Evolutionary conservation across 192 early-diverging fungal genomes (phyloP), one percentile per base, ranked within the genome.

Genomic region (Ramicandelaber brevisporus): DNA sequence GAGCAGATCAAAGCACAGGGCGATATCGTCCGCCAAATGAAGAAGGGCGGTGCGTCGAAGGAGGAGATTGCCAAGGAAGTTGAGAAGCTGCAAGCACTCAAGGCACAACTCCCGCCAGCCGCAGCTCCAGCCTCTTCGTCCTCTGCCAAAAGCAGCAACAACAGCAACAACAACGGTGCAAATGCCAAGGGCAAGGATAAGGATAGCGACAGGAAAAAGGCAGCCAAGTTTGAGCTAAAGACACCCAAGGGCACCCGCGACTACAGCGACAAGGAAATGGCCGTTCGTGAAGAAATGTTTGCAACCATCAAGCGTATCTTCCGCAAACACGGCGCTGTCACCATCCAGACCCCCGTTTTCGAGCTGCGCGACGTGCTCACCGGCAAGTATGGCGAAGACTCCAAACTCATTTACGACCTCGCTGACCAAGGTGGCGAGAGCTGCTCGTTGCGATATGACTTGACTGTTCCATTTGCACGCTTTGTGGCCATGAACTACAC

Each of bases 321-420:
- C 59, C 86, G 93, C 43, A 70, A 74, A 34, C 92, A 98, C 61
- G 89, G 92, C 21, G 92, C 77, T 6, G 81, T 96, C 17, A 93
- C 92, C 2, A 95, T 98, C 38, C 89, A 98, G 34, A 98, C 92
- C 1, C 90, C 90, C 4, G 90, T 97, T 27, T 97, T 95, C 55
- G 90, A 97, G 55, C 66, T 92, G 14, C 92, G 75, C 48, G 92
- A 98, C 41, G 90, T 96, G 34, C 63, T 98, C 4, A 46, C 73
- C 8, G 89, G 89, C 34, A 98, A 98, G 44, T 98, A 98, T 36
- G 87, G 92, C 13, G 92, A 98, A 54, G 92, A 98, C 57, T 78
- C 73, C 48, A 98, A 98, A 48, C 61, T 98, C 36, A 98, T 98
- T 35, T 98, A 93, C 40, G 89, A 98, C 50, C 55, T 98, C 18